A percentile compares a stretch with the other conserved stretches of the same genome.
These are phyloP conservation scores for Xylaria intraflava DNA, from an alignment of 495 filamentous ascomycete genomes.

Conservation along the genomic window DNA sequence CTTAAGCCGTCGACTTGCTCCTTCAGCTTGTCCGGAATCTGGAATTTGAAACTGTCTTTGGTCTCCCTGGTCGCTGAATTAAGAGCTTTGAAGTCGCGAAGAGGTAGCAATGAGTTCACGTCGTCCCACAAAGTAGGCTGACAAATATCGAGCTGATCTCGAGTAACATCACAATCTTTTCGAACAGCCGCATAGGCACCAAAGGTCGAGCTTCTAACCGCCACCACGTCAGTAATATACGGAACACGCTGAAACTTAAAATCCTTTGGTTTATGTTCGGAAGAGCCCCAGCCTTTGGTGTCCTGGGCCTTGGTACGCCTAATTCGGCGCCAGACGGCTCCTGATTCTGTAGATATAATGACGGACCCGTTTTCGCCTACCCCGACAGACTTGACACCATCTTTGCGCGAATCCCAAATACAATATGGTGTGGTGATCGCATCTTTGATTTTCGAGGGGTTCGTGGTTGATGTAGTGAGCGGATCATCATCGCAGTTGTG, in stretches of 20 bases:
- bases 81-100: constrained; percentile 40
- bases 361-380: constrained; percentile 92
- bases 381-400: constrained; percentile 72
- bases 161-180: constrained; percentile 75
- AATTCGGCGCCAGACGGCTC: constrained; percentile 83
- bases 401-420: constrained; percentile 86
- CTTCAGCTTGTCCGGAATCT: constrained; percentile 25
- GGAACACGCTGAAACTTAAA: constrained; percentile 91
- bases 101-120: constrained; percentile 59
- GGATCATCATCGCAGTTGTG: constrained; percentile 54
- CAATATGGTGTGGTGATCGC: constrained; percentile 67
- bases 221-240: constrained; percentile 71
- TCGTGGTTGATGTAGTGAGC: constrained; percentile 70
- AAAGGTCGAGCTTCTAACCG: constrained; percentile 78
- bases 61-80: constrained; percentile 20
- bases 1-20: constrained; percentile 30
- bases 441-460: constrained; percentile 76
- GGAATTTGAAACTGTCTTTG: constrained; percentile 31
- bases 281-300: constrained; percentile 43
- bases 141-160: constrained; percentile 61
- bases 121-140: constrained; percentile 66
- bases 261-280: constrained; percentile 61
- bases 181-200: constrained; percentile 86
- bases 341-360: constrained; percentile 85
- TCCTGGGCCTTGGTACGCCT: constrained; percentile 76